These are phyloP conservation scores for Vigna unguiculata DNA, from an alignment of 306 rosid species.

Conservation along the genomic window DNA sequence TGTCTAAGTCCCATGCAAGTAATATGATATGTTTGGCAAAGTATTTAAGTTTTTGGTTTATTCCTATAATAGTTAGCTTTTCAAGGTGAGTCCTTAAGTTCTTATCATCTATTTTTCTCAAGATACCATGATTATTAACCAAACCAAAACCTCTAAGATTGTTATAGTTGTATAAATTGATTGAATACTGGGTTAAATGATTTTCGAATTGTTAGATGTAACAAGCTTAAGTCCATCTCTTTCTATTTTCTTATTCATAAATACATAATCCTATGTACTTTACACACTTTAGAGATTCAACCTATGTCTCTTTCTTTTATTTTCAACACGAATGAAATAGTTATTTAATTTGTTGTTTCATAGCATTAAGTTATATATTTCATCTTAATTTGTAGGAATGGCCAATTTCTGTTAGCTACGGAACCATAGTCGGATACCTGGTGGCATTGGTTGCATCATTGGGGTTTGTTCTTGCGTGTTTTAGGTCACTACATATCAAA, in stretches of 20 bases:
- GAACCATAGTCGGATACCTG: constrained; percentile 72
- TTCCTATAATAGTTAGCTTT: no score
- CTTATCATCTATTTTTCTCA: background rate
- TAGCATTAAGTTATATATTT: constrained; percentile 16
- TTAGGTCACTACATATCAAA: constrained; percentile 58
- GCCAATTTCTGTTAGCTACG: constrained; percentile 90
- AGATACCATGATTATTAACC: background rate
- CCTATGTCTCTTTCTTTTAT: no score
- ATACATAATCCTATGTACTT: no score
- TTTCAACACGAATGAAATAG: background rate
- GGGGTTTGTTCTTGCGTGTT: constrained; percentile 48
- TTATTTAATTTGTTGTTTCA: background rate
- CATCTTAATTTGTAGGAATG: constrained; percentile 71
- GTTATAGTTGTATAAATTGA: background rate
- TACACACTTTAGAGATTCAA: no score
- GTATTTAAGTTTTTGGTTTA: no score
- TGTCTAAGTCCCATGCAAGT: no score
- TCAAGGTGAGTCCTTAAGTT: no score
- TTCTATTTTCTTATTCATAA: no score
- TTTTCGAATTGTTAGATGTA: background rate
- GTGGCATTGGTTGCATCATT: constrained; percentile 63
- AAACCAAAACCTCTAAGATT: background rate
- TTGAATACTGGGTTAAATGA: constrained; percentile 1
- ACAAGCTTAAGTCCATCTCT: no score
- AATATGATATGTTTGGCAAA: no score